Evolutionary conservation across 805 yeast genomes (phyloP).

Genomic region (Yarrowia yakushimensis): DNA sequence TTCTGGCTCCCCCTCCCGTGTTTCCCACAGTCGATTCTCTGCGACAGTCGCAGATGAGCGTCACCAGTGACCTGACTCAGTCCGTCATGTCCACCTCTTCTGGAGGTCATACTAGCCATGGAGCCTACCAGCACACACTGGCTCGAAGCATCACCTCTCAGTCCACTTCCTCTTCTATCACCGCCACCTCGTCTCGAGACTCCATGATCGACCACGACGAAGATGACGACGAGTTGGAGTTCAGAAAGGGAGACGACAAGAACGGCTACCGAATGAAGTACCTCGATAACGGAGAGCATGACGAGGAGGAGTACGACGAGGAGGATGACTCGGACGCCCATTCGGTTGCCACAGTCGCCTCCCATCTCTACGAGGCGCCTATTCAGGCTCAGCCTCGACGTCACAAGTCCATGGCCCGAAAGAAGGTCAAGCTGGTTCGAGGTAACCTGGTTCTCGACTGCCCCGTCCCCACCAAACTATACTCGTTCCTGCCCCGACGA

Average conservation of each 20-base stretch:
- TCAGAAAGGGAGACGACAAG: conserved; percentile 11
- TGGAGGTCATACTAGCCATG: conserved; percentile 10
- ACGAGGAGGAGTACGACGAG: background rate
- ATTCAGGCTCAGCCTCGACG: conserved; percentile 50
- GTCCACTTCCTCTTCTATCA: background rate
- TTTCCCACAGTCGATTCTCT: conserved; percentile 24
- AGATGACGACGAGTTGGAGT: conserved; percentile 8
- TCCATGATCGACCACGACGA: conserved; percentile 12
- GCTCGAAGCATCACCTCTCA: conserved; percentile 13
- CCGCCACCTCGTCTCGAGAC: conserved; percentile 13
- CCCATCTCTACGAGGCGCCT: conserved; percentile 33
- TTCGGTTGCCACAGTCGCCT: conserved; percentile 30
- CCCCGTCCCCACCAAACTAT: conserved; percentile 86
- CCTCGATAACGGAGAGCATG: conserved; percentile 13
- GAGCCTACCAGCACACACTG: background rate
- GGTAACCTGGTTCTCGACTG: conserved; percentile 89
- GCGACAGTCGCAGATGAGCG: conserved; percentile 13
- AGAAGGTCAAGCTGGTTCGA: conserved; percentile 69
- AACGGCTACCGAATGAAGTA: conserved; percentile 22
- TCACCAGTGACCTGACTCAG: conserved; percentile 3
- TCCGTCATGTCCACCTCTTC: conserved; percentile 16
- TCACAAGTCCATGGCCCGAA: conserved; percentile 63
- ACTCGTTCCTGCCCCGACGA: conserved; percentile 77
- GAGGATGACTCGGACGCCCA: conserved; percentile 22
- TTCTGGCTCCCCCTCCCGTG: conserved; percentile 19